Base-by-base conservation (phyloP, 805 yeast genomes). In the Candida manassasensis region DNA sequence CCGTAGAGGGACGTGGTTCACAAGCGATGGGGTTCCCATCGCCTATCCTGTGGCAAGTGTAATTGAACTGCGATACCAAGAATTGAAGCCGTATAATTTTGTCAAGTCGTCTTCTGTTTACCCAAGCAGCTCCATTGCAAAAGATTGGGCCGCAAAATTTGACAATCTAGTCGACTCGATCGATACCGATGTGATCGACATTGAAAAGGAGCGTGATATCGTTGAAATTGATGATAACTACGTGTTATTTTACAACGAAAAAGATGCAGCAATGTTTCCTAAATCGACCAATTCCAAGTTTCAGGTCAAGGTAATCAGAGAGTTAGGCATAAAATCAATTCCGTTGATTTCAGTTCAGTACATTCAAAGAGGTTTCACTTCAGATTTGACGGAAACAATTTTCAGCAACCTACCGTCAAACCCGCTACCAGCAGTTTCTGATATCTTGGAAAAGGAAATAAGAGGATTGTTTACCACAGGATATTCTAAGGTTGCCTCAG, bases 1-100 rank as follows among this genome's bases (percentile, higher is more conserved):
- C 1, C 67, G 96, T 30, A 63, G 97, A 36, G 96, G 96, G 1
- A 55, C 78, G 1, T 90, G 97, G 97, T 87, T 86, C 53, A 60
- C 67, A 24, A 52, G 71, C 7, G 74, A 74, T 34, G 76, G 77
- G 1, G 49, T 50, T 4, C 94, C 94, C 0, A 57, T 86, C 18
- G 49, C 67, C 7, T 62, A 63, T 1, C 56, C 60, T 1, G 39
- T 79, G 4, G 66, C 93, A 0, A 59, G 64, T 1, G 77, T 73
- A 37, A 48, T 89, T 14, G 97, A 89, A 53, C 48, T 49, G 4
- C 74, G 74, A 0, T 84, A 73, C 50, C 41, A 50, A 12, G 47
- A 51, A 9, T 49, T 69, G 27, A 59, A 64, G 37, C 70, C 75
- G 7, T 62, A 52, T 40, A 47, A 48, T 11, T 45, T 48, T 28